Percentiles rank a stretch among this genome's conserved stretches.
Conservation (phyloP, 1,139 yeast species). For the Tardiomyces digboiensis region DNA sequence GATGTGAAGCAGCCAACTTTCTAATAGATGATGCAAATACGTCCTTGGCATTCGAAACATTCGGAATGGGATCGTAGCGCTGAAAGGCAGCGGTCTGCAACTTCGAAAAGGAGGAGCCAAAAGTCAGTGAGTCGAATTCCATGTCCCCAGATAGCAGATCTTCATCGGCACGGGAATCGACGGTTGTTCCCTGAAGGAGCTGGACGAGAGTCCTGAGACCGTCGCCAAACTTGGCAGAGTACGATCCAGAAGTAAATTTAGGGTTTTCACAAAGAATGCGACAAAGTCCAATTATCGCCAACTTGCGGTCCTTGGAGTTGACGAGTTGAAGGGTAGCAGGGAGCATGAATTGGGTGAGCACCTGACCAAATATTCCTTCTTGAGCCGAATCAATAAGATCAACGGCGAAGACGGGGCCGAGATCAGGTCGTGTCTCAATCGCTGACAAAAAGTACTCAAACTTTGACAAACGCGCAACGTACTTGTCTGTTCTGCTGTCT, state of each 20-base stretch:
- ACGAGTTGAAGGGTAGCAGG: slow-evolving; percentile 59
- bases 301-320: slow-evolving; percentile 64
- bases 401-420: slow-evolving; percentile 44
- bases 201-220: slow-evolving; percentile 45
- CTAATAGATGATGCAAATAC: neutral
- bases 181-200: slow-evolving; percentile 30
- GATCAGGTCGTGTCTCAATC: slow-evolving; percentile 26
- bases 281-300: slow-evolving; percentile 65
- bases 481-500: slow-evolving; percentile 73
- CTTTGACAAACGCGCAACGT: slow-evolving; percentile 45
- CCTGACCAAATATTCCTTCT: slow-evolving; percentile 50
- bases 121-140: slow-evolving; percentile 57
- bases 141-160: slow-evolving; percentile 36
- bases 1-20: neutral
- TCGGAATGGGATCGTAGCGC: slow-evolving; percentile 61
- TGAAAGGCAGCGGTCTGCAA: slow-evolving; percentile 52
- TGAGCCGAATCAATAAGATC: slow-evolving; percentile 56
- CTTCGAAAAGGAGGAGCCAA: slow-evolving; percentile 79
- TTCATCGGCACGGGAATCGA: slow-evolving; percentile 25
- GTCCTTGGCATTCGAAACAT: slow-evolving; percentile 28
- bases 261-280: slow-evolving; percentile 41
- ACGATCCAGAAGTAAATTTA: slow-evolving; percentile 29
- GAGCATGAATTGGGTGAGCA: slow-evolving; percentile 52
- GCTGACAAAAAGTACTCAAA: slow-evolving; percentile 60
- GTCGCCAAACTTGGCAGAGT: slow-evolving; percentile 36